A percentile compares a stretch with the other conserved stretches of the same genome.
Evolutionary conservation across 441 rosid genomes (phyloP).

Genomic region (Sinapis alba): DNA sequence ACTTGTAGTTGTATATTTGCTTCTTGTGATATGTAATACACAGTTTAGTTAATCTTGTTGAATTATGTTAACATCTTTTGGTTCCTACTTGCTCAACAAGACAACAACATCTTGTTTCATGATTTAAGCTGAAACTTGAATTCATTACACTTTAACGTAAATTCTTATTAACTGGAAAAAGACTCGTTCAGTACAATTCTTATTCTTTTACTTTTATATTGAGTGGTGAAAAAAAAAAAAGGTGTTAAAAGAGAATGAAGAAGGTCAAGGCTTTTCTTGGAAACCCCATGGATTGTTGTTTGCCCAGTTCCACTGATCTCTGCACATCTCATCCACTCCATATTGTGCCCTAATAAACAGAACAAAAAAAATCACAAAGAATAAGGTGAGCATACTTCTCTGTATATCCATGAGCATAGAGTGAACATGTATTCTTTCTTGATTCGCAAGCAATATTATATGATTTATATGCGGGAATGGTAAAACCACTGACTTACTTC

Average conservation of each 20-base stretch:
- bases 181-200: slow-evolving; percentile 13
- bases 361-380: not conserved
- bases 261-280: slow-evolving; percentile 50
- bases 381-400: not conserved
- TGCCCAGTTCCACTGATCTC: slow-evolving; percentile 84
- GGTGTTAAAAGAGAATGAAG: not conserved
- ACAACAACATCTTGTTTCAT: not conserved
- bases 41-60: slow-evolving; percentile 11
- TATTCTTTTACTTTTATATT: slow-evolving; percentile 6
- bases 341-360: slow-evolving; percentile 56
- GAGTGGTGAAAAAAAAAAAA: slow-evolving; percentile 7
- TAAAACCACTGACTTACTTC: slow-evolving; percentile 44
- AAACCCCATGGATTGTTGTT: slow-evolving; percentile 68
- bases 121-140: not conserved
- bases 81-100: slow-evolving; percentile 24
- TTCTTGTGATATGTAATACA: slow-evolving; percentile 24
- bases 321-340: slow-evolving; percentile 74
- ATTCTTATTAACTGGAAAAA: slow-evolving; percentile 19
- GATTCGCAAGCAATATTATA: not conserved
- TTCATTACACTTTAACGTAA: not conserved
- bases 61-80: slow-evolving; percentile 2
- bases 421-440: not conserved
- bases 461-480: not conserved
- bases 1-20: slow-evolving; percentile 13
- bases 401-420: not conserved